Conservation (phyloP, 495 filamentous ascomycete species). For the Penicillium longicatenatum region DNA sequence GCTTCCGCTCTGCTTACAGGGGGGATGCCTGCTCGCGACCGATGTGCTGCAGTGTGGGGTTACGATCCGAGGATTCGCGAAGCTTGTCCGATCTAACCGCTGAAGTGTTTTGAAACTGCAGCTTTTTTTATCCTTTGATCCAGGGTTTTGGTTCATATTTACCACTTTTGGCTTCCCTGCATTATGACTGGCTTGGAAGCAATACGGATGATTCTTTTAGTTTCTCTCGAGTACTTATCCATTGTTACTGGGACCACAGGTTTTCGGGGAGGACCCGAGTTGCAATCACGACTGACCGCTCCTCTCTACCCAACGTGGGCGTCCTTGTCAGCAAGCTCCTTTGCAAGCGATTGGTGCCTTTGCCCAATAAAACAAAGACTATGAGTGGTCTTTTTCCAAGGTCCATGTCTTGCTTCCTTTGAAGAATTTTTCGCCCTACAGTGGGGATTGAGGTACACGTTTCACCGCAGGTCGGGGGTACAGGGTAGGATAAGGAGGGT, state of each 20-base stretch:
- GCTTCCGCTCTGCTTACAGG: constrained; percentile 15
- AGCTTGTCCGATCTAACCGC: constrained; percentile 31
- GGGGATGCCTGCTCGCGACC: constrained; percentile 24
- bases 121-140: background rate
- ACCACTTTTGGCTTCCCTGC: background rate
- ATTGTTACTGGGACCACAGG: constrained; percentile 5
- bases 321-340: constrained; percentile 14
- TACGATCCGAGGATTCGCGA: constrained; percentile 28
- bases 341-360: constrained; percentile 4
- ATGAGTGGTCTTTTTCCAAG: background rate
- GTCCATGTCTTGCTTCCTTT: background rate
- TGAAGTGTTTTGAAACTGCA: background rate
- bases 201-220: background rate
- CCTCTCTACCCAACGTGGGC: constrained; percentile 14
- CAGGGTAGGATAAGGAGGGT: constrained; percentile 9
- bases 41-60: constrained; percentile 21
- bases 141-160: background rate
- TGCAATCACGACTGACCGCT: constrained; percentile 31
- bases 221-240: background rate
- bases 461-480: constrained; percentile 18
- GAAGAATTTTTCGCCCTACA: background rate
- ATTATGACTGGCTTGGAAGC: background rate
- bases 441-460: constrained; percentile 11
- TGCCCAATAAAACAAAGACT: background rate
- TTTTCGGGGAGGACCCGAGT: constrained; percentile 13